Evolutionary conservation across 2,329 filamentous ascomycete genomes (phyloP).

Genomic region (Neophaeococcomyces aloes): DNA sequence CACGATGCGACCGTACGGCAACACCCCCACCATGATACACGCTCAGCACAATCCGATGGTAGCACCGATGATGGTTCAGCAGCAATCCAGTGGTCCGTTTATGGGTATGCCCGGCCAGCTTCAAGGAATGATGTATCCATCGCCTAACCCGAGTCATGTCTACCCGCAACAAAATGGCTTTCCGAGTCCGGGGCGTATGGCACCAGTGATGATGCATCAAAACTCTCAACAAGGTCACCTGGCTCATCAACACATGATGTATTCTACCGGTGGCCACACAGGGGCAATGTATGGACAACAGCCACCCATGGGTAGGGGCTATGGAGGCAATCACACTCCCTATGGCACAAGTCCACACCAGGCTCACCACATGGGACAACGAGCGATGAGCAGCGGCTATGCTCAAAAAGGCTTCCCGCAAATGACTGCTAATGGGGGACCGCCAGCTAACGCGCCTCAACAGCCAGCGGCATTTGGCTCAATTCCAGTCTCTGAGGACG

Average conservation of each 20-base stretch:
- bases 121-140: conserved; percentile 68
- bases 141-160: conserved; percentile 61
- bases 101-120: conserved; percentile 61
- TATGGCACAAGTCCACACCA: conserved; percentile 58
- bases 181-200: conserved; percentile 75
- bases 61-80: conserved; percentile 73
- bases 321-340: conserved; percentile 46
- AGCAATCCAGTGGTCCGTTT: conserved; percentile 56
- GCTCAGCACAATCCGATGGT: conserved; percentile 62
- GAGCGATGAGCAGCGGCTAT: conserved; percentile 45
- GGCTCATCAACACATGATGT: conserved; percentile 51
- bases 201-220: conserved; percentile 90
- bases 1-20: conserved; percentile 61
- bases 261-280: conserved; percentile 47
- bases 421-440: conserved; percentile 23
- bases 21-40: conserved; percentile 61
- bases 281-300: conserved; percentile 52
- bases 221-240: conserved; percentile 84
- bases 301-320: conserved; percentile 57
- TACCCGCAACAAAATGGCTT: conserved; percentile 55
- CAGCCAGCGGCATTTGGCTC: conserved; percentile 17
- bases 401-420: conserved; percentile 39
- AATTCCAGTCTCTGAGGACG: conserved; percentile 16
- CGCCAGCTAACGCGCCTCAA: conserved; percentile 17
- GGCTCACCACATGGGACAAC: conserved; percentile 49